Conservation (phyloP, 345 rosid genomes). For the Orychophragmus violaceus region DNA sequence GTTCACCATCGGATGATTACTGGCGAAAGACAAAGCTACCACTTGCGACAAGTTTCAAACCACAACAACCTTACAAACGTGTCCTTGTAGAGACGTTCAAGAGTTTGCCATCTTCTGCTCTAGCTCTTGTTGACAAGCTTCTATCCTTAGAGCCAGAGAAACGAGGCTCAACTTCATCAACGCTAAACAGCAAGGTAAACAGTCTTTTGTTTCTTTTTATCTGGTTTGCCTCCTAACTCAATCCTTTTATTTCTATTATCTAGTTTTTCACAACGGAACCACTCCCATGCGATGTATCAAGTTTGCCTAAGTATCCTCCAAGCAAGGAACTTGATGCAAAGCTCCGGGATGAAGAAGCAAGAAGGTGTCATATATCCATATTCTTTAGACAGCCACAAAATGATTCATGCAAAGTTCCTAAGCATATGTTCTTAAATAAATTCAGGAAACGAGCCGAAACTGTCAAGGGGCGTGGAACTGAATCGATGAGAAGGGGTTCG, state of each 20-base stretch:
- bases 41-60: conserved; percentile 82
- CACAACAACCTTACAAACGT: conserved; percentile 89
- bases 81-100: conserved; percentile 72
- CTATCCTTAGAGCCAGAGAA: conserved; percentile 78
- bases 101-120: conserved; percentile 70
- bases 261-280: conserved; percentile 69
- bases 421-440: neutral
- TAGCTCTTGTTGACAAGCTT: conserved; percentile 75
- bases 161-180: conserved; percentile 49
- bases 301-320: conserved; percentile 67
- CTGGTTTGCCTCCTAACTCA: neutral
- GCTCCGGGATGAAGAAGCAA: conserved; percentile 51
- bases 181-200: conserved; percentile 51
- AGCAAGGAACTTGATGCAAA: conserved; percentile 77
- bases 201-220: neutral
- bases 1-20: conserved; percentile 87
- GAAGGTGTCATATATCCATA: conserved; percentile 31
- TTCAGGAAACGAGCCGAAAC: conserved; percentile 62
- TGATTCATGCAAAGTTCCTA: neutral
- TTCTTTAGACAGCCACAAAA: neutral
- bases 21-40: conserved; percentile 90
- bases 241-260: neutral
- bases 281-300: conserved; percentile 56
- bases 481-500: conserved; percentile 53
- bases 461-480: conserved; percentile 55